Base-by-base conservation (phyloP, 2,329 filamentous ascomycete species). In the Aspergillus candidus region DNA sequence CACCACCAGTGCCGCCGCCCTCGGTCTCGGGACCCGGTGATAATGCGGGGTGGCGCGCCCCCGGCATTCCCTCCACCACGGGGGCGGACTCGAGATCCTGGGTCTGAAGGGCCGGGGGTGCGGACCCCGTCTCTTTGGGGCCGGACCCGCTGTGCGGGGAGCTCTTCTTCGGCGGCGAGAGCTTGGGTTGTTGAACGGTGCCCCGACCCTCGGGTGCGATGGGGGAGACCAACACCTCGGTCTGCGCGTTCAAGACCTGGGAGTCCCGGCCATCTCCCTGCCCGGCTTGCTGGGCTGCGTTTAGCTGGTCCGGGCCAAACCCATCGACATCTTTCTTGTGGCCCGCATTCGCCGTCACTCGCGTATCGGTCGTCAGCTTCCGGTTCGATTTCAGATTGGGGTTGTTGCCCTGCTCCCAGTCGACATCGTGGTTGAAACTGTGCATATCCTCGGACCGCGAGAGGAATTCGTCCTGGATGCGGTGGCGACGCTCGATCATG, bases 251-350 rank as follows among this genome's bases (percentile, higher is more conserved):
- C 35, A 86, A 68, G 14, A 91, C 70, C 15, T 80, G 73, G 0
- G 88, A 85, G 63, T 94, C 88, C 41, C 86, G 79, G 3, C 80
- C 85, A 32, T 73, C 72, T 38, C 79, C 79, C 17, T 78, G 58
- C 3, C 82, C 83, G 30, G 76, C 72, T 48, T 77, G 70, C 52
- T 83, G 74, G 14, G 85, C 79, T 17, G 70, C 71, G 49, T 81
- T 82, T 81, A 90, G 86, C 43, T 83, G 80, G 61, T 97, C 91
- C 4, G 73, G 58, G 1, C 89, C 89, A 46, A 83, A 79, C 0
- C 91, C 90, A 41, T 83, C 82, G 15, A 95, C 82, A 58, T 96
- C 90, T 43, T 82, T 77, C 45, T 79, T 75, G 59, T 90, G 85
- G 29, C 76, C 74, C 4, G 72, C 56, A 55, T 84, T 84, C 12